These are phyloP conservation scores for Zoysia matrella DNA, from an alignment of 202 grass and related monocot species.

Conservation along the genomic window DNA sequence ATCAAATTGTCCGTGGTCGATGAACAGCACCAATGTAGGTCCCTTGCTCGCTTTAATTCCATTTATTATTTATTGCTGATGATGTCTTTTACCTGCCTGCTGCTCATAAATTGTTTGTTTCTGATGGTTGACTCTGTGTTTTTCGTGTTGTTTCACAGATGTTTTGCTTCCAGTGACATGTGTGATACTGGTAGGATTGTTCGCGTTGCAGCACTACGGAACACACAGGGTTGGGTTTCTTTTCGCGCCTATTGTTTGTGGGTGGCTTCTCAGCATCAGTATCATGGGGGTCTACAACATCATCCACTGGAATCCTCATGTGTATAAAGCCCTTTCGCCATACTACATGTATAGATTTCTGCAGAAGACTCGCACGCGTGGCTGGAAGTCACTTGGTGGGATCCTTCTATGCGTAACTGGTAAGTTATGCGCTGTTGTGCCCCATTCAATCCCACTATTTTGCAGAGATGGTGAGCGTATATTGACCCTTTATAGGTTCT, in stretches of 20 bases:
- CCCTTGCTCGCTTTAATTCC: not conserved
- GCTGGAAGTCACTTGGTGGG: constrained; percentile 92
- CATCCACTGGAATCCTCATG: constrained; percentile 77
- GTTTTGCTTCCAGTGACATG: constrained; percentile 85
- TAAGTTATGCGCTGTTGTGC: constrained; percentile 16
- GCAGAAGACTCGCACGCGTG: constrained; percentile 72
- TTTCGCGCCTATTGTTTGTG: constrained; percentile 75
- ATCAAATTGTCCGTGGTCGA: constrained; percentile 74
- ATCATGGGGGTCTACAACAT: constrained; percentile 88
- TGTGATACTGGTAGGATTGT: constrained; percentile 76
- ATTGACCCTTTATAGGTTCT: constrained; percentile 62
- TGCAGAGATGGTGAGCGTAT: constrained; percentile 1
- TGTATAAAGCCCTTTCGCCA: constrained; percentile 77
- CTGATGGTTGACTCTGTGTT: not conserved
- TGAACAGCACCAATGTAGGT: constrained; percentile 86
- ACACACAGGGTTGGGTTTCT: constrained; percentile 85
- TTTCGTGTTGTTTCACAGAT: constrained; percentile 60
- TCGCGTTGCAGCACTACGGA: constrained; percentile 88
- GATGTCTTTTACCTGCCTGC: not conserved
- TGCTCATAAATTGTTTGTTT: not conserved
- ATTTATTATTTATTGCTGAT: not conserved
- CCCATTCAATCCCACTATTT: not conserved
- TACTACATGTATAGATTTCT: constrained; percentile 82
- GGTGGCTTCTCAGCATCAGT: constrained; percentile 90
- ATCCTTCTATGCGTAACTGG: constrained; percentile 94